A percentile compares a stretch with the other conserved stretches of the same genome.
phyloP scores from a whole-genome alignment of 257 asterid genomes.

The Solanum virginianum region DNA sequence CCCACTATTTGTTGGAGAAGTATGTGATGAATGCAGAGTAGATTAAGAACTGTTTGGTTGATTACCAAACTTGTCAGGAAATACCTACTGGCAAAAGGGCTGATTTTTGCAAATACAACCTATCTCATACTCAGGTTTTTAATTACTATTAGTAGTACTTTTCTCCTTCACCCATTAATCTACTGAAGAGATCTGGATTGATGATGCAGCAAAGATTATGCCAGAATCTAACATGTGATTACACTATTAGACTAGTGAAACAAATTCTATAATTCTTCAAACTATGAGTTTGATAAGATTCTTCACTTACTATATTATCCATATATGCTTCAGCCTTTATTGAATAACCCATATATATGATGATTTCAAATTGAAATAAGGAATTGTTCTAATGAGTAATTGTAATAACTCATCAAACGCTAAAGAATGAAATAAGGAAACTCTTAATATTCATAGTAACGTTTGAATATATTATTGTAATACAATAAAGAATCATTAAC shows the following conservation, averaged over 20 bases:
- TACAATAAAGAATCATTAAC: no score
- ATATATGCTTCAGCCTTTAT: background rate
- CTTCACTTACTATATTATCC: no score
- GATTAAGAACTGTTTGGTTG: slow-evolving; percentile 52
- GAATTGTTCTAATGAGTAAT: background rate
- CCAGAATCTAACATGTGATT: background rate
- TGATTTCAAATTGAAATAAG: background rate
- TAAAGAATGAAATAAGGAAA: no score
- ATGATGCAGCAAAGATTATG: no score
- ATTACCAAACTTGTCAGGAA: slow-evolving; percentile 14
- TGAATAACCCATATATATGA: background rate
- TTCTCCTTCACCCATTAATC: no score
- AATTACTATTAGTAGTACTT: background rate
- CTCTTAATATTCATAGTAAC: no score
- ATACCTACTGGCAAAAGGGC: background rate
- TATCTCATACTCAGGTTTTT: slow-evolving; percentile 36
- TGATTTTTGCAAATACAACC: slow-evolving; percentile 6
- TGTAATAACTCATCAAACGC: no score
- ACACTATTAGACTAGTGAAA: no score
- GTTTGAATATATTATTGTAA: no score
- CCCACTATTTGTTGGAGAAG: slow-evolving; percentile 38
- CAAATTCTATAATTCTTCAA: no score
- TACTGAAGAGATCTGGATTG: no score
- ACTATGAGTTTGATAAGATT: no score
- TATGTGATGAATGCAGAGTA: slow-evolving; percentile 28